Evolutionary conservation across 2,329 filamentous ascomycete species (phyloP), one percentile per base, ranked within the genome.

Genomic region (Reticulascus tulasneorum): DNA sequence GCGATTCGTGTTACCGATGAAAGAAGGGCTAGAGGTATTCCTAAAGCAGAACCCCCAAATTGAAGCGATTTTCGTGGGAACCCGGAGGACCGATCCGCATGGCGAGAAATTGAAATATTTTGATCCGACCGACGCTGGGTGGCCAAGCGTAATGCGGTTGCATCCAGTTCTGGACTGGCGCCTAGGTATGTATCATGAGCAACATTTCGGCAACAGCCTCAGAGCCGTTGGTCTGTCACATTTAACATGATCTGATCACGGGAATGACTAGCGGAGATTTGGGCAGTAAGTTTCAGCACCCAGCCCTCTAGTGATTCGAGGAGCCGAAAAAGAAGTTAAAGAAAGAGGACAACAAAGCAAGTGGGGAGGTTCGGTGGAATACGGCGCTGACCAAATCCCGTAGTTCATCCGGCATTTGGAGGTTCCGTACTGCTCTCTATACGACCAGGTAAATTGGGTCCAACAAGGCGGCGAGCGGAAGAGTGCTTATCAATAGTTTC

Each of bases 121-220:
- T 56, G 86, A 94, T 56, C 76, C 74, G 33, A 98, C 93, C 5
- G 93, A 97, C 61, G 69, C 75, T 23, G 89, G 84, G 3, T 98
- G 93, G 93, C 93, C 93, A 23, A 67, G 73, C 27, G 95, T 97
- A 54, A 90, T 97, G 82, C 79, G 93, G 40, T 74, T 97, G 42
- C 89, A 98, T 61, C 91, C 93, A 0, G 86, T 98, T 9, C 90
- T 98, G 54, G 93, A 98, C 62, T 98, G 93, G 93, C 87, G 93
- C 59, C 95, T 96, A 60, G 77, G 44, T 51, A 39, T 19, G 46
- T 35, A 4, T 9, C 24, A 10, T 13, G n/a, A n/a, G n/a, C n/a
- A n/a, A n/a, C n/a, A 12, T 10, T 15, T 4, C 13, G 7, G 12
- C 2, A 12, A 13, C 12, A 7, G 9, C 10, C 16, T 9, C 9